These are phyloP conservation scores for Mercurialis annua DNA, from an alignment of 345 rosid species.

Conservation along the genomic window DNA sequence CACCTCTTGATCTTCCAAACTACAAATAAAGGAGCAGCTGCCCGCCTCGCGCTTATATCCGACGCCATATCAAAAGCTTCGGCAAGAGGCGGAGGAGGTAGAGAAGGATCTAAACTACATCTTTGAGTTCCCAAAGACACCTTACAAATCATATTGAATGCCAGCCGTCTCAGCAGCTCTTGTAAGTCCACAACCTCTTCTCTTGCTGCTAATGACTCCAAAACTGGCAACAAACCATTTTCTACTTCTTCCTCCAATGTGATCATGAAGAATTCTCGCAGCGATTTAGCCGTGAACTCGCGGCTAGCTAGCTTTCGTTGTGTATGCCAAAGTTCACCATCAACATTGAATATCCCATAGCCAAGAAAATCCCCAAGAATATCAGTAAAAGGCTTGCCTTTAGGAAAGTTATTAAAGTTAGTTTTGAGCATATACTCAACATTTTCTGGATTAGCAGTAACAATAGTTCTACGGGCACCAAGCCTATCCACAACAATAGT, in stretches of 20 bases:
- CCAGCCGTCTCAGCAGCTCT: conserved; percentile 22
- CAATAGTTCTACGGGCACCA: conserved; percentile 57
- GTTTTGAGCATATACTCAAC: conserved; percentile 77
- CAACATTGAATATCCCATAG: conserved; percentile 33
- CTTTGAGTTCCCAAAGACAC: conserved; percentile 24
- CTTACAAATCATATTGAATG: conserved; percentile 25
- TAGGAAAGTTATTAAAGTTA: conserved; percentile 81
- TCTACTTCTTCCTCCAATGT: conserved; percentile 27
- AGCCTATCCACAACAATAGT: conserved; percentile 59
- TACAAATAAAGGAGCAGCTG: conserved; percentile 21
- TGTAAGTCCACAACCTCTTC: conserved; percentile 25
- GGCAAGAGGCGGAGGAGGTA: conserved; percentile 17
- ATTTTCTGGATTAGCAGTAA: conserved; percentile 71
- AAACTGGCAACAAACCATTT: conserved; percentile 20
- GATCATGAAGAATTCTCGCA: conserved; percentile 16
- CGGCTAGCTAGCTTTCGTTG: conserved; percentile 30
- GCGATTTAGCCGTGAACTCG: conserved; percentile 26
- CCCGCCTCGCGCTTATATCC: conserved; percentile 23
- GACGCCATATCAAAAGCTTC: conserved; percentile 28
- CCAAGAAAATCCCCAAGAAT: conserved; percentile 63
- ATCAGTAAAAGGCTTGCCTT: conserved; percentile 84
- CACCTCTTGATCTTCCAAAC: conserved; percentile 32
- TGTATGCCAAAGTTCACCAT: conserved; percentile 31
- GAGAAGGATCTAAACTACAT: conserved; percentile 21
- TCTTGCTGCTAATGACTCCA: conserved; percentile 19